Conservation (phyloP, 2,329 filamentous ascomycete species). For the Amesomyces nigricolor region DNA sequence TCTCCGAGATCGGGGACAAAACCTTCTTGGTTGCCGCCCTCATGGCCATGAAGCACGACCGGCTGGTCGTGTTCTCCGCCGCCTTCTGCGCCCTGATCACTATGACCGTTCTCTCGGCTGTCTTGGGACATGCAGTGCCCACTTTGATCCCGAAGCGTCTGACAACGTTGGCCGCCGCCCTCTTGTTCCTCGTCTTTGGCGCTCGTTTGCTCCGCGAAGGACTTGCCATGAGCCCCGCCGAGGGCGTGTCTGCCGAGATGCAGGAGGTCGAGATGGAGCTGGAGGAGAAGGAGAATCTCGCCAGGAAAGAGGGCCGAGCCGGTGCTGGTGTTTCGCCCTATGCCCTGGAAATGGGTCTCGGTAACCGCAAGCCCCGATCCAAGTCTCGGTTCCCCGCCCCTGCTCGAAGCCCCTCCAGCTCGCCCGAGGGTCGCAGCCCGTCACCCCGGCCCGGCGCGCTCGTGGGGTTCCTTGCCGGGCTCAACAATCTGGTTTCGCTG, state of each 20-base stretch:
- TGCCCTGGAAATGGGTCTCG: conserved; percentile 72
- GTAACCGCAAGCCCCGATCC: conserved; percentile 62
- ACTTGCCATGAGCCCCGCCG: conserved; percentile 78
- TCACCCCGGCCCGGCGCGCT: conserved; percentile 42
- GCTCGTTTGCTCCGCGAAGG: conserved; percentile 79
- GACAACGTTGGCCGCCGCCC: conserved; percentile 79
- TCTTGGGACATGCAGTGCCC: conserved; percentile 88
- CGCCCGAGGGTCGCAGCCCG: conserved; percentile 54
- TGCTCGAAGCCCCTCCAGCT: conserved; percentile 73
- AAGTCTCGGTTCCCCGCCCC: conserved; percentile 74
- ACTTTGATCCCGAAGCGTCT: conserved; percentile 84
- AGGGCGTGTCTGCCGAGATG: conserved; percentile 95
- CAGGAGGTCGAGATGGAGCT: conserved; percentile 92
- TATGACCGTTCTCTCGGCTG: conserved; percentile 92
- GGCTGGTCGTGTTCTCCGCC: conserved; percentile 87
- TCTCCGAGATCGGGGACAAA: conserved; percentile 97
- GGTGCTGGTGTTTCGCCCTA: conserved; percentile 69
- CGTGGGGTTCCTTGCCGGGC: conserved; percentile 49
- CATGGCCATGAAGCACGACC: conserved; percentile 98
- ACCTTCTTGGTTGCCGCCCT: conserved; percentile 94
- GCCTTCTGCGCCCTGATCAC: conserved; percentile 86
- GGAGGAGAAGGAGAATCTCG: conserved; percentile 82
- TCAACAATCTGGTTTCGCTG: conserved; percentile 81
- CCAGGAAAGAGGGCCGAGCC: conserved; percentile 59
- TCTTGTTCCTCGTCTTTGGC: conserved; percentile 86